Percentiles rank a stretch among this genome's conserved stretches.
Conservation (phyloP, 1,284 basidiomycete species). For the Schizophyllum commune region DNA sequence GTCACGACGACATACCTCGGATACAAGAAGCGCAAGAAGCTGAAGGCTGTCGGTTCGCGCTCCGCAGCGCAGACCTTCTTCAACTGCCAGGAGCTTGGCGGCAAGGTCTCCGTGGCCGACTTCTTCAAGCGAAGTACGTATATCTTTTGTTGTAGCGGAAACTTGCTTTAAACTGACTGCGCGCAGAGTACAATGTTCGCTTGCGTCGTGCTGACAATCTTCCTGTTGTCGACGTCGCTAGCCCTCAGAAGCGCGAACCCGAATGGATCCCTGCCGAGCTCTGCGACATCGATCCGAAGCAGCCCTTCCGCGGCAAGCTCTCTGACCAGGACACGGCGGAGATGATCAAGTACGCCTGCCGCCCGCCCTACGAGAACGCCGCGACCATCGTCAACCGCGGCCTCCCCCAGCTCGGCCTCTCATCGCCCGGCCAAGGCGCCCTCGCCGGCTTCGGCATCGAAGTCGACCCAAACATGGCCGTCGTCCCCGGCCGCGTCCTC, state of each 20-base stretch:
- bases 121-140: constrained; percentile 54
- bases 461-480: constrained; percentile 48
- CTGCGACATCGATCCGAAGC: constrained; percentile 53
- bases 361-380: constrained; percentile 50
- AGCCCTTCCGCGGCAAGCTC: constrained; percentile 47
- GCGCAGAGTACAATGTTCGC: constrained; percentile 47
- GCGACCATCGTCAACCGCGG: constrained; percentile 48
- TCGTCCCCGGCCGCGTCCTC: constrained; percentile 56
- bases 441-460: constrained; percentile 46
- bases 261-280: constrained; percentile 59
- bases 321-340: constrained; percentile 42
- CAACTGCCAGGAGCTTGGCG: constrained; percentile 42
- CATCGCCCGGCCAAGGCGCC: constrained; percentile 18
- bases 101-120: constrained; percentile 44
- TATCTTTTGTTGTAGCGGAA: background rate
- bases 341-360: constrained; percentile 63
- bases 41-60: constrained; percentile 37
- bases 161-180: background rate
- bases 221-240: constrained; percentile 53
- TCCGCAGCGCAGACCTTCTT: constrained; percentile 44
- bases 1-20: constrained; percentile 52
- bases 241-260: constrained; percentile 24
- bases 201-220: constrained; percentile 42
- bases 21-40: constrained; percentile 40
- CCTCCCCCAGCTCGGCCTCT: constrained; percentile 45